Base-by-base conservation (phyloP, 1,284 basidiomycete genomes). In the Sparassis latifolia region DNA sequence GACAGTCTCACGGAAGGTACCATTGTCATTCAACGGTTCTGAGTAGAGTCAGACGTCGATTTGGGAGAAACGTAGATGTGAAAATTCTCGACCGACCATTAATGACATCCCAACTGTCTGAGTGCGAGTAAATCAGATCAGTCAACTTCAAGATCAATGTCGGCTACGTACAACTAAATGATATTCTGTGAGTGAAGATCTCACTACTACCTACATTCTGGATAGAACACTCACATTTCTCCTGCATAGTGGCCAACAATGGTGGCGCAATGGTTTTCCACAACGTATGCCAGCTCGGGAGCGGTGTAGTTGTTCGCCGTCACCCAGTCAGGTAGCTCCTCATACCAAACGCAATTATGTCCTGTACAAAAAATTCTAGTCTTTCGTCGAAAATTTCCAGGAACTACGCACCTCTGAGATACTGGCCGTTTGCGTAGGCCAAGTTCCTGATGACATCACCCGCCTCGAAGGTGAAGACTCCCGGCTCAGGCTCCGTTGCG, bases 21-120 rank as follows among this genome's bases (percentile, higher is more conserved):
- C 80, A 56, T 82, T 75, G 28, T 82, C 80, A 56, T 80, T 80
- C 64, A 82, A 75, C 2, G 78, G 74, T 57, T 83, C 68, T 66
- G 51, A 12, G 33, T 2, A 27, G 20, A 20, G 20, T 20, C 20
- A 40, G 39, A 42, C 5, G 6, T 35, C 4, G 40, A 20, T 37
- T n/a, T 38, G 9, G 35, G 35, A 7, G 39, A 31, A 9, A 3
- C 2, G 32, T 5, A 37, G 3, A 37, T 6, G 9, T 2, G 27
- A 30, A 4, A 27, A 30, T 35, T 44, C 33, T 20, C 44, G 4
- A 48, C 58, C 28, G 42, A 68, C 68, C 68, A 42, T 73, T 73
- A 27, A 72, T 62, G 9, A 73, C 69, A 52, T 74, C 72, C 69
- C 70, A 71, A 42, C 53, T 45, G 40, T 57, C 57, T 57, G 47